Conservation (phyloP, 1,284 basidiomycete genomes). For the Trametes pubescens region DNA sequence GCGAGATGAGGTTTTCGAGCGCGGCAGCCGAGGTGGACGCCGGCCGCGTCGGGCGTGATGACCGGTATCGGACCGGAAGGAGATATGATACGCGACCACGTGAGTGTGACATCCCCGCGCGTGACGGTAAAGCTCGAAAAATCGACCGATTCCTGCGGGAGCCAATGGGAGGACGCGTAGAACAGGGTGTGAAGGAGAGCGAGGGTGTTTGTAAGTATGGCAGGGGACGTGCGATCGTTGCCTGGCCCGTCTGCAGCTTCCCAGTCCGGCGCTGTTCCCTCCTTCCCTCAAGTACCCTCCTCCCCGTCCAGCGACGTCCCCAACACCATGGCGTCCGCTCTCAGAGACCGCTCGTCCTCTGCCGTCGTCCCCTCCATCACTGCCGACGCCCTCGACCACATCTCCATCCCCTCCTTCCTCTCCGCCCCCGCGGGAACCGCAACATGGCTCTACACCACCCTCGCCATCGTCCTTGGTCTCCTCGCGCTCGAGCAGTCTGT, state of each 20-base stretch:
- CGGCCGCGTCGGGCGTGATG: neutral
- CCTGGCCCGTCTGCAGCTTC: neutral
- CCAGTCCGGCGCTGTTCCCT: neutral
- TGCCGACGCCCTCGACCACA: slow-evolving; percentile 50
- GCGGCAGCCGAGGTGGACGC: neutral
- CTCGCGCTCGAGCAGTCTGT: slow-evolving; percentile 84
- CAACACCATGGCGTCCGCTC: slow-evolving; percentile 34
- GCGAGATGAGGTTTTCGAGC: slow-evolving; percentile 6
- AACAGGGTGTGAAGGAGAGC: slow-evolving; percentile 18
- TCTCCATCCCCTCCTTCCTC: slow-evolving; percentile 57
- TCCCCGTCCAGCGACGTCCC: slow-evolving; percentile 19
- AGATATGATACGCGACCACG: slow-evolving; percentile 27
- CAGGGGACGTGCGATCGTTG: neutral
- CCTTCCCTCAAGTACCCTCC: slow-evolving; percentile 1
- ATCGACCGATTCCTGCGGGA: slow-evolving; percentile 39
- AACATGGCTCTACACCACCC: slow-evolving; percentile 73
- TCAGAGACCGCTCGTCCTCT: slow-evolving; percentile 47
- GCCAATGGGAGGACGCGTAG: slow-evolving; percentile 36
- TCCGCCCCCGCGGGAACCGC: slow-evolving; percentile 47
- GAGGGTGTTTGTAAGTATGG: slow-evolving; percentile 15
- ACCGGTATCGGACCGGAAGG: slow-evolving; percentile 9
- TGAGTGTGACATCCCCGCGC: slow-evolving; percentile 9
- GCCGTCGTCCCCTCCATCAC: slow-evolving; percentile 54
- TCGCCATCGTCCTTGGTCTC: slow-evolving; percentile 67
- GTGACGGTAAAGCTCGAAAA: slow-evolving; percentile 15